These are phyloP conservation scores for Stellera chamaejasme DNA, from an alignment of 345 rosid genomes.

Conservation along the genomic window DNA sequence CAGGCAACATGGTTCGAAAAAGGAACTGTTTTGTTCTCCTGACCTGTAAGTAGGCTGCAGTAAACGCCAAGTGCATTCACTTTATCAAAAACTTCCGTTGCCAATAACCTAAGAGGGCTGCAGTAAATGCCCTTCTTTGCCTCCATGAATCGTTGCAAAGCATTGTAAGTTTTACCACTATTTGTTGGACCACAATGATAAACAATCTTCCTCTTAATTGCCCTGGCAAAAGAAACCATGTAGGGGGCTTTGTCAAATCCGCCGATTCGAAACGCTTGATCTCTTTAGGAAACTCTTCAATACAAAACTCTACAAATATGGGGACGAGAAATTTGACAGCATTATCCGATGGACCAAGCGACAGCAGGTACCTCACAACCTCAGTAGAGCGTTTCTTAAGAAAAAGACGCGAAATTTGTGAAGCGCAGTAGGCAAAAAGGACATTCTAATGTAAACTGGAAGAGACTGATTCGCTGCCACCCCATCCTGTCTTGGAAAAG, in stretches of 20 bases:
- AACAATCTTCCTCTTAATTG: slow-evolving; percentile 77
- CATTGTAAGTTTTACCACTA: slow-evolving; percentile 91
- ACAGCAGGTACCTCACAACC: slow-evolving; percentile 36
- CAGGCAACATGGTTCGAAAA: slow-evolving; percentile 84
- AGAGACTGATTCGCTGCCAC: slow-evolving; percentile 75
- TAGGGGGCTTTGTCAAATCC: slow-evolving; percentile 80
- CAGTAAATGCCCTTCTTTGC: slow-evolving; percentile 86
- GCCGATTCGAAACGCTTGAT: slow-evolving; percentile 67
- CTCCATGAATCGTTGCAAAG: slow-evolving; percentile 84
- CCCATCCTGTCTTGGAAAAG: slow-evolving; percentile 61
- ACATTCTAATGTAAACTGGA: slow-evolving; percentile 69
- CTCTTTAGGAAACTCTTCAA: slow-evolving; percentile 69
- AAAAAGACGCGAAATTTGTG: slow-evolving; percentile 43
- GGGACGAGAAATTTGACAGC: slow-evolving; percentile 78
- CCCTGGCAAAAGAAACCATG: slow-evolving; percentile 95
- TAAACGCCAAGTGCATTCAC: slow-evolving; percentile 80
- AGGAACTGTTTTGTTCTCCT: slow-evolving; percentile 75
- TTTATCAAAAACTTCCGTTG: slow-evolving; percentile 99
- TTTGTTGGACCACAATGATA: slow-evolving; percentile 98
- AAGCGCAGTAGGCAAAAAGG: slow-evolving; percentile 78
- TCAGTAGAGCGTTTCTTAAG: slow-evolving; percentile 38
- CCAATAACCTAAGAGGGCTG: slow-evolving; percentile 89
- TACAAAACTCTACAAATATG: slow-evolving; percentile 74
- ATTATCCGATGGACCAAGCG: slow-evolving; percentile 57
- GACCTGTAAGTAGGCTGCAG: slow-evolving; percentile 88